These are phyloP conservation scores for Mycena belliarum DNA, from an alignment of 768 basidiomycete genomes.

Conservation along the genomic window DNA sequence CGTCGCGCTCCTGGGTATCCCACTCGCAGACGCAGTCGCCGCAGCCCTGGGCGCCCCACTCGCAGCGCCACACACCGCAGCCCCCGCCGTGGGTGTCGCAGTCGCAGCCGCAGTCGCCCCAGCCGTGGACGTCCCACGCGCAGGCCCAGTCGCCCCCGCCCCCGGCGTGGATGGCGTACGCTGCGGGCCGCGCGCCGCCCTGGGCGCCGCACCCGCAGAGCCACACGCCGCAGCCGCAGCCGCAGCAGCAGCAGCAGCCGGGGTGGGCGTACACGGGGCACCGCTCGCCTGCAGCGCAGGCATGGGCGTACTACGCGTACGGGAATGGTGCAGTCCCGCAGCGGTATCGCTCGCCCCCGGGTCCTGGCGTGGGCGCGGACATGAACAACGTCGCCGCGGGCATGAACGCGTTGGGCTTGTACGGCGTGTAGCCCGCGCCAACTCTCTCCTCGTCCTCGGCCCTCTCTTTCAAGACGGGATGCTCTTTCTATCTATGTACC, in stretches of 20 bases:
- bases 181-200: background rate
- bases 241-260: too few species aligned
- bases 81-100: too few species aligned
- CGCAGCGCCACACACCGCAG: too few species aligned
- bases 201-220: background rate
- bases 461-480: too few species aligned
- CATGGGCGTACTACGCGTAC: background rate
- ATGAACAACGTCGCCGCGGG: constrained; percentile 5
- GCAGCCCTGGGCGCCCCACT: too few species aligned
- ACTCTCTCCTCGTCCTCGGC: too few species aligned
- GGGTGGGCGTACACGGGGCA: background rate
- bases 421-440: background rate
- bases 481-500: too few species aligned
- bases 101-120: background rate
- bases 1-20: too few species aligned
- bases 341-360: background rate
- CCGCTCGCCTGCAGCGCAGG: background rate
- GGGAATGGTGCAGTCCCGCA: too few species aligned
- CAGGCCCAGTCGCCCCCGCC: background rate
- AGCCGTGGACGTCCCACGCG: background rate
- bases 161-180: background rate
- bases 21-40: background rate
- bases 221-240: too few species aligned
- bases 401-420: constrained; percentile 16
- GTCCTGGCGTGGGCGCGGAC: background rate